Evolutionary conservation across 257 asterid genomes (phyloP).

Genomic region (Jaltomata sinuosa): DNA sequence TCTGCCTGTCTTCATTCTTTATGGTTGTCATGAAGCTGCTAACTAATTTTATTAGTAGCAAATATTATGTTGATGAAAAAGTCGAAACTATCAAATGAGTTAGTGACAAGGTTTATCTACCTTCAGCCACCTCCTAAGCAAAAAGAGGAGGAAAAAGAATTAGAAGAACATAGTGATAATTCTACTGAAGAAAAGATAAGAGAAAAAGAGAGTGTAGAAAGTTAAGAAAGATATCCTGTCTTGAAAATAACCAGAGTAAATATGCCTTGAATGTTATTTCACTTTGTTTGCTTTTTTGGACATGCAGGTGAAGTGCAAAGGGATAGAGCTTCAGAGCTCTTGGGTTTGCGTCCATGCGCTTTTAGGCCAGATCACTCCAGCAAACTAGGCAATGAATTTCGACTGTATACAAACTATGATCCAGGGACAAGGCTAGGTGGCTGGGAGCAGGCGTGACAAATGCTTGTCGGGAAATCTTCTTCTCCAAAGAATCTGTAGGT

Average conservation of each 20-base stretch:
- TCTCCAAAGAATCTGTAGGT: not conserved
- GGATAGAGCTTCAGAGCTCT: conserved; percentile 60
- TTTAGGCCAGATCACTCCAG: conserved; percentile 85
- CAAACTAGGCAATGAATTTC: conserved; percentile 96
- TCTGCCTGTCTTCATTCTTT: not conserved
- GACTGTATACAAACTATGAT: conserved; percentile 75
- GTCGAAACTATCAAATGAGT: not conserved
- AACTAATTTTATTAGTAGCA: not conserved
- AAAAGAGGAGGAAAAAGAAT: not conserved
- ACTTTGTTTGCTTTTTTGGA: not conserved
- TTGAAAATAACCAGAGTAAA: not conserved
- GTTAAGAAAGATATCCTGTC: not conserved
- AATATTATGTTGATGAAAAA: not conserved
- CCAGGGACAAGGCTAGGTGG: conserved; percentile 78
- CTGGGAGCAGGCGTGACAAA: conserved; percentile 42
- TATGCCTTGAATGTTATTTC: not conserved
- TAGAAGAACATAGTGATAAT: not conserved
- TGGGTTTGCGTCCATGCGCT: conserved; percentile 68
- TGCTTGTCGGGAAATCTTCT: not conserved
- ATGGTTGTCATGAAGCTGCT: not conserved
- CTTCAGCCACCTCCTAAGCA: not conserved
- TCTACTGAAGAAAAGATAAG: not conserved
- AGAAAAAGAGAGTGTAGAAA: not conserved
- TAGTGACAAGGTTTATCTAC: not conserved
- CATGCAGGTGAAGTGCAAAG: conserved; percentile 72